A percentile compares a stretch with the other conserved stretches of the same genome.
These are phyloP conservation scores for Deinandra increscens DNA, from an alignment of 129 eudicot genomes.

Conservation along the genomic window DNA sequence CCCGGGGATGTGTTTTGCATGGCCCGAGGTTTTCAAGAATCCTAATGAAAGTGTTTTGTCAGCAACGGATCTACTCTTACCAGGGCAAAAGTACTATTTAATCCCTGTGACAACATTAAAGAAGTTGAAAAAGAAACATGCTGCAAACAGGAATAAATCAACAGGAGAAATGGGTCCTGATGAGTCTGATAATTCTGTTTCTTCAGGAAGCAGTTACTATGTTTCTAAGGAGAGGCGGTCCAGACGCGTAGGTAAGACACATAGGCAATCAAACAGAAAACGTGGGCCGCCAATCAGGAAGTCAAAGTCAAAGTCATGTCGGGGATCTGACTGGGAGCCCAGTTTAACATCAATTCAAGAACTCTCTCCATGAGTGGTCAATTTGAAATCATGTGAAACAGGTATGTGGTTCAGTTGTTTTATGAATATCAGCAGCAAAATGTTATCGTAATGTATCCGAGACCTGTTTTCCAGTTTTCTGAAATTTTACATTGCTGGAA, in stretches of 20 bases:
- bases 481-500: conserved; percentile 11
- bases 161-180: conserved; percentile 35
- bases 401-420: conserved; percentile 38
- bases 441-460: conserved; percentile 17
- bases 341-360: conserved; percentile 64
- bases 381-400: conserved; percentile 1
- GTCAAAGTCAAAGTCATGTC: conserved; percentile 41
- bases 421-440: conserved; percentile 5
- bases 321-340: conserved; percentile 66
- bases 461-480: conserved; percentile 12
- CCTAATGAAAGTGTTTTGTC: conserved; percentile 49
- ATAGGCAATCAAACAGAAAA: conserved; percentile 31
- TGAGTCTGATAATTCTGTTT: conserved; percentile 34
- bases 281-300: conserved; percentile 46
- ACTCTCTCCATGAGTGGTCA: conserved; percentile 48
- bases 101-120: conserved; percentile 49
- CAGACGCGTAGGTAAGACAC: conserved; percentile 19
- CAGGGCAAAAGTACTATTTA: conserved; percentile 58
- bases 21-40: conserved; percentile 59
- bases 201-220: conserved; percentile 45
- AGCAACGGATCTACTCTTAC: conserved; percentile 46
- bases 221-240: conserved; percentile 42
- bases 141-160: conserved; percentile 23
- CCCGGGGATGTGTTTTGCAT: conserved; percentile 57
- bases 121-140: conserved; percentile 50